These are phyloP conservation scores for Phytopythium sindhum DNA, from an alignment of 352 stramenopile genomes.

Conservation along the genomic window DNA sequence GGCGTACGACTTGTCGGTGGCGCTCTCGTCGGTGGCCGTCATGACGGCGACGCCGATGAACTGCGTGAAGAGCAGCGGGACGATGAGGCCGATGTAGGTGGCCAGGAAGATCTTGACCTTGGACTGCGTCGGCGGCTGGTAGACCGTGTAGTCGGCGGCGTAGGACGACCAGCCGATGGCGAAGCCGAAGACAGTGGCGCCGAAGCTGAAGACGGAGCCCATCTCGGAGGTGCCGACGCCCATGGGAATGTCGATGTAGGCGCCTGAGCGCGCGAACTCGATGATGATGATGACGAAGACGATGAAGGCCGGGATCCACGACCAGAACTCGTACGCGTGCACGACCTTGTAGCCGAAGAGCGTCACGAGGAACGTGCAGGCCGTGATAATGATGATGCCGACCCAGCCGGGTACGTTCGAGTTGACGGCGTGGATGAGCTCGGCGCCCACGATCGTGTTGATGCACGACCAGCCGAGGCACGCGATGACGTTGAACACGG, in stretches of 20 bases:
- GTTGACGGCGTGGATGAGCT: conserved; percentile 49
- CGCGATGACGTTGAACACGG: conserved; percentile 39
- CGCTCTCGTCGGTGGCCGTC: conserved; percentile 24
- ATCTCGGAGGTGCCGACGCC: conserved; percentile 29
- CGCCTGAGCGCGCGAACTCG: conserved; percentile 33
- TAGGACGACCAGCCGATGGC: conserved; percentile 37
- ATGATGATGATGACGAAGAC: conserved; percentile 43
- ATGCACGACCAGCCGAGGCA: conserved; percentile 42
- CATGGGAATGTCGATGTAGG: conserved; percentile 45
- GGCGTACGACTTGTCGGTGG: conserved; percentile 24
- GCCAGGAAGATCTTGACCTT: conserved; percentile 46
- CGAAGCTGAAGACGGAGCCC: conserved; percentile 33
- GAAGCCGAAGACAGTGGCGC: conserved; percentile 30
- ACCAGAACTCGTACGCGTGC: conserved; percentile 51
- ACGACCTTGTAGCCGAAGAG: conserved; percentile 50
- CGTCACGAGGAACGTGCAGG: conserved; percentile 38
- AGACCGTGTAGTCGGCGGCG: conserved; percentile 45
- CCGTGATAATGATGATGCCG: conserved; percentile 43
- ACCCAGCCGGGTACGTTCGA: conserved; percentile 36
- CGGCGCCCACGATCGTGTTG: conserved; percentile 45
- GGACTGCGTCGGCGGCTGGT: conserved; percentile 36
- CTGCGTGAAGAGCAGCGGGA: conserved; percentile 42
- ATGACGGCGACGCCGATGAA: conserved; percentile 32
- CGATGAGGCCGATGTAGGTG: conserved; percentile 34
- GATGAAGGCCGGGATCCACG: conserved; percentile 44